Base-by-base conservation (phyloP, 352 stramenopile genomes). In the Phytophthora crassamura region DNA sequence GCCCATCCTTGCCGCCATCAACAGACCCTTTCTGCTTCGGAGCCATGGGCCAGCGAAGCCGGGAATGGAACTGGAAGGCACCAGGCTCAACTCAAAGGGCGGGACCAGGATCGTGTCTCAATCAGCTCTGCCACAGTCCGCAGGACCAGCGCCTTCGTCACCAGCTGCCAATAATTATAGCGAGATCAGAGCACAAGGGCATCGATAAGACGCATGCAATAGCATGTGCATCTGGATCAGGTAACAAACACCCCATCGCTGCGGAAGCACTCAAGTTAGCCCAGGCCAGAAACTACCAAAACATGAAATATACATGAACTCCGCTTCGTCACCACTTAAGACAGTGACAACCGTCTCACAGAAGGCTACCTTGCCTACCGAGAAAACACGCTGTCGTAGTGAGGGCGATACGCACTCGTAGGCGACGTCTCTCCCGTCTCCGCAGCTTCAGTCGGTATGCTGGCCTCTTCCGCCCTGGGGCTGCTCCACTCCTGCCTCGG, bases 361-460 rank as follows among this genome's bases (percentile, higher is more conserved):
- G 4, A 42, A 16, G 35, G n/a, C 22, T 11, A 53, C 47, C 22
- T 25, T 25, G 22, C 41, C 35, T 87, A 88, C 40, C 72, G 78
- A 18, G 77, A 81, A 46, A 89, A 92, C 4, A 90, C 74, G 50
- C 67, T 90, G 60, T 92, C 84, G 52, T 89, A 85, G 34, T 87
- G 81, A 43, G 80, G 81, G 20, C 78, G 75, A 39, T 81, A 91
- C 0, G 71, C 36, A 39, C 41, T 68, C 46, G 55, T 41, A 25
- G 59, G 47, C 25, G 56, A 64, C 20, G 51, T 42, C 45, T 62
- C 58, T 57, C 46, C 53, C 32, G 18, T 36, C 40, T 62, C 47
- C 32, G 30, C 30, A 35, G 32, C 33, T 51, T 72, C 63, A 30
- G 39, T 47, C 48, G 45, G 41, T 2, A 20, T 35, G 25, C 8